Evolutionary conservation across 139 green algal genomes (phyloP).

Genomic region (Chlamydomonas sp.): DNA sequence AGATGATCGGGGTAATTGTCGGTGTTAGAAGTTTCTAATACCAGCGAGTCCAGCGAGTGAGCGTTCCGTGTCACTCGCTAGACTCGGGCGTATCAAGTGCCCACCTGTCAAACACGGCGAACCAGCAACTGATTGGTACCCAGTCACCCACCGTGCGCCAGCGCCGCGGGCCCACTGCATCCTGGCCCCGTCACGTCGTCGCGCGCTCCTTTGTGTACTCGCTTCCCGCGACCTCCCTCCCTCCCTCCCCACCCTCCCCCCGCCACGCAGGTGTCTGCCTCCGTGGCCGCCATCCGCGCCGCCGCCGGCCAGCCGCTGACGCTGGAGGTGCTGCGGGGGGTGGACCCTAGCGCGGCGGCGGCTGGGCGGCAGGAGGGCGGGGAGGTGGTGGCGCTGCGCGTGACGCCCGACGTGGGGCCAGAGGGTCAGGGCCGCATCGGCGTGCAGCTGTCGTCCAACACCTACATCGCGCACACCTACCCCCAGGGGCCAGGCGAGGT

Average conservation of each 20-base stretch:
- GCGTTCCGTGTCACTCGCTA: too few species aligned
- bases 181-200: too few species aligned
- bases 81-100: too few species aligned
- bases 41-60: too few species aligned
- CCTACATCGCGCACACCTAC: slow-evolving; percentile 62
- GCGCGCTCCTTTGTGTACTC: too few species aligned
- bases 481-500: slow-evolving; percentile 45
- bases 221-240: too few species aligned
- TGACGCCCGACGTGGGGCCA: slow-evolving; percentile 19
- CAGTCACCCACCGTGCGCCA: too few species aligned
- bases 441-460: slow-evolving; percentile 85
- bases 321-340: slow-evolving; percentile 47
- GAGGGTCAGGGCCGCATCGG: slow-evolving; percentile 87
- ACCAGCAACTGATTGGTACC: too few species aligned
- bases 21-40: too few species aligned
- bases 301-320: slow-evolving; percentile 39
- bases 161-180: too few species aligned
- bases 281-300: slow-evolving; percentile 76
- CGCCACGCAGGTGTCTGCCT: slow-evolving; percentile 45
- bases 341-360: background rate
- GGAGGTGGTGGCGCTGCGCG: slow-evolving; percentile 23
- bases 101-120: too few species aligned
- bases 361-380: background rate
- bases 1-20: too few species aligned
- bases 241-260: background rate